Base-by-base conservation (phyloP, 345 rosid genomes). In the Mangifera indica region DNA sequence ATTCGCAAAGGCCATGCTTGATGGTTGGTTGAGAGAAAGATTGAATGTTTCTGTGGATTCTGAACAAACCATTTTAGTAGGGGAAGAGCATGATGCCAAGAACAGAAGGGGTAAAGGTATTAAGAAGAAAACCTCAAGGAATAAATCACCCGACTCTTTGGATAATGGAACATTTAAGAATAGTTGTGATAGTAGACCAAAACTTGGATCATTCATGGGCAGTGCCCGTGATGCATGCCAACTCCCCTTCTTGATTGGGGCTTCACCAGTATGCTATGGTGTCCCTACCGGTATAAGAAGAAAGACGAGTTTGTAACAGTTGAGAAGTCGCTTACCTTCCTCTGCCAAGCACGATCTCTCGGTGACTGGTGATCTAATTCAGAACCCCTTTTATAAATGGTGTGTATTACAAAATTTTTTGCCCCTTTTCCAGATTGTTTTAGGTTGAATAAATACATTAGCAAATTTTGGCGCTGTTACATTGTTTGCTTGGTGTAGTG, bases 201-300 rank as follows among this genome's bases (percentile, higher is more conserved):
- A 72, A 69, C 82, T 95, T 9, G 97, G 92, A 45, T 87, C 96
- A 0, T 89, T 92, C 70, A 91, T 92, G 81, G 85, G 87, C 5
- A 84, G 60, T 57, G 97, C 98, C 60, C 85, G 98, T 12, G 91
- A 91, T 56, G 89, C 84, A 18, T 92, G 98, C 78, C 84, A 71
- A 9, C 85, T 95, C 22, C 89, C 85, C 1, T 85, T 80, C 81
- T 76, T 95, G 78, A 91, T 86, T 14, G 99, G 99, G 42, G 99
- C 98, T n/a, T 79, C 98, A 0, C 98, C 98, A 0, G 98, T 93
- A 0, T 93, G 98, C 66, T 91, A 93, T 56, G 98, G 98, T 26
- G 95, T 93, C 61, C 97, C 97, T 4, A 94, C 98, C 2, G 88
- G 92, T 60, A 94, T 94, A 59, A 73, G 81, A 26, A 86, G 80